Evolutionary conservation across 148 eudicot genomes (phyloP), one percentile per base, ranked within the genome.

Genomic region (Fagopyrum homotropicum): DNA sequence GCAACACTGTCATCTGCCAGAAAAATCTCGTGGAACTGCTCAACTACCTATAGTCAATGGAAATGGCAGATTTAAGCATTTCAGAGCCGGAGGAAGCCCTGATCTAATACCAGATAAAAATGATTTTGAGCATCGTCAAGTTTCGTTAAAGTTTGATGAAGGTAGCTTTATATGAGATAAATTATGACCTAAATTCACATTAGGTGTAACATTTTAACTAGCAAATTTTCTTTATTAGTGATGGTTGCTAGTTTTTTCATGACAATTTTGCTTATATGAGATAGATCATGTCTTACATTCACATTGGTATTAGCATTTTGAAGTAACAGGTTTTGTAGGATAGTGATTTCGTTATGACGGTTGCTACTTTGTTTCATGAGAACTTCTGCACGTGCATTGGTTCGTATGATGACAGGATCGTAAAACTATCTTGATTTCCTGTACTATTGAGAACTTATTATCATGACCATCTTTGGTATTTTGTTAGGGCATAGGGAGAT

Each of bases 1-100:
- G 66, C 87, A 60, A 76, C 70, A 82, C 79, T 91, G 97, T 69
- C 79, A 79, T 78, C 85, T 91, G 95, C 85, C 79, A 73, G 86
- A 80, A 72, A 80, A 82, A 35, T 79, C 85, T 72, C 69, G 26
- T 47, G 84, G 78, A 72, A 86, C 76, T 10, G 87, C 72, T 79
- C 63, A 83, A 26, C 82, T 68, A 40, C 54, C 82, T 71, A 78
- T 77, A 69, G 75, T 68, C 71, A 80, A 80, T 48, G 83, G 76
- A 49, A 59, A 79, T 75, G 75, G 74, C 6, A 69, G 73, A 55
- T 76, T 82, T 49, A 79, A 80, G 51, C 92, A 82, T 84, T 89
- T 79, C 81, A 86, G 83, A 72, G 76, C 77, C 16, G 73, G 79
- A 47, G 49, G 52, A 61, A 79, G 78, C 69, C 73, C 82, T 64